Evolutionary conservation across 2,329 filamentous ascomycete genomes (phyloP), one percentile per base, ranked within the genome.

Genomic region (Falciphora oryzae): DNA sequence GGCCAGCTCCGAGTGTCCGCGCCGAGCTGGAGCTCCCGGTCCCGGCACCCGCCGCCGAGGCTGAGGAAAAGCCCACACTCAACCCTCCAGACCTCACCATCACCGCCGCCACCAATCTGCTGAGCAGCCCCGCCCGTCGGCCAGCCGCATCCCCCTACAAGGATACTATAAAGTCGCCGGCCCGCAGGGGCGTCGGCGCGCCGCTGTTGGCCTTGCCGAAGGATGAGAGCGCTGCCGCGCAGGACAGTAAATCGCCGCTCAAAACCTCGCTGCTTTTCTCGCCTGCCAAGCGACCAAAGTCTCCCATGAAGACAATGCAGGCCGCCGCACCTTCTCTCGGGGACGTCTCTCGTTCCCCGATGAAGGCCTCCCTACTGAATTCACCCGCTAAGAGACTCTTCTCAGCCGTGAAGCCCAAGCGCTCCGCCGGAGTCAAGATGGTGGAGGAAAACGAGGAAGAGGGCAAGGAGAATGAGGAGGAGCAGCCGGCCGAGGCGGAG

Each of bases 111-210:
- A 27, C 38, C 38, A 44, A 22, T 10, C 56, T 79, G 16, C 73
- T 87, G 58, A 77, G 74, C 27, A 88, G 84, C 59, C 85, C 86
- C 2, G 82, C 85, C n/a, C 81, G 83, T 64, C 79, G 85, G 32
- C 78, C 79, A 11, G 79, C 83, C 1, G 70, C 79, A 6, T 83
- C 84, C 1, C 81, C 85, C 0, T 78, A 76, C 68, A 87, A 83
- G 69, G 85, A 86, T 29, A 74, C 79, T 0, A 75, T 87, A 71
- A 84, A 79, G 67, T 84, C 83, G 1, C 85, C 85, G 0, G 82
- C 85, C 1, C 85, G 84, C 70, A 77, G 79, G 50, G 71, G 78
- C 59, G 92, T 84, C 0, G 74, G 73, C 2, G 66, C 74, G 1
- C 71, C 59, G n/a, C 32, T 64, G 3, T 22, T 61, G 18, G 44